Evolutionary conservation across 192 early-diverging fungal species (phyloP), one percentile per base, ranked within the genome.

Genomic region (Diversispora eburnea): DNA sequence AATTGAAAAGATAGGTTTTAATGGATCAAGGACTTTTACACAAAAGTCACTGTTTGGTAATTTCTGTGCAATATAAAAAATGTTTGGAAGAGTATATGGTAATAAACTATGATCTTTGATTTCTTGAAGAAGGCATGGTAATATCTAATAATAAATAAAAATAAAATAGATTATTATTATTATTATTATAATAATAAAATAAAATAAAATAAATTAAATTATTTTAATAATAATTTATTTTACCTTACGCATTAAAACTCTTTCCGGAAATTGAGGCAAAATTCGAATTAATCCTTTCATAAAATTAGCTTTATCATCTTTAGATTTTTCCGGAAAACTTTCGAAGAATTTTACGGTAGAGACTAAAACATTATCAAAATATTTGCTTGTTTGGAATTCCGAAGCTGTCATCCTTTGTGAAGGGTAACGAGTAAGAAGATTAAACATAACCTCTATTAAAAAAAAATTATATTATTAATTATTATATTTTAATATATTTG

Each of bases 291-390:
- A 80, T 0, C 89, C 91, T 74, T 90, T 89, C 85, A 95, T 84
- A 62, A 95, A 95, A 39, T 88, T 87, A 8, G 85, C 78, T 70
- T 95, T 93, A 59, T 92, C 88, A 43, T 92, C 91, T 56, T 81
- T 76, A 0, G 91, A 82, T 77, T 94, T 94, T 71, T 92, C 92
- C 1, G 90, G 88, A 73, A 95, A 86, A 15, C 82, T 80, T 68
- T 94, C 94, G 74, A 95, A 83, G 67, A 89, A 94, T 56, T 85
- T 84, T 74, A 95, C 87, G 0, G 93, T 90, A 1, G 90, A 90
- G 4, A 94, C 87, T 3, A 93, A 79, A 13, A 93, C 80, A 60
- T 91, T 90, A 82, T 93, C 89, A 81, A 95, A 95, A 69, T 89
- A 92, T 49, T 82, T 84, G 77, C 84, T 84, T 7, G 74, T 74